Conservation (phyloP, 2,329 filamentous ascomycete species). For the Clarireedia hainanense region DNA sequence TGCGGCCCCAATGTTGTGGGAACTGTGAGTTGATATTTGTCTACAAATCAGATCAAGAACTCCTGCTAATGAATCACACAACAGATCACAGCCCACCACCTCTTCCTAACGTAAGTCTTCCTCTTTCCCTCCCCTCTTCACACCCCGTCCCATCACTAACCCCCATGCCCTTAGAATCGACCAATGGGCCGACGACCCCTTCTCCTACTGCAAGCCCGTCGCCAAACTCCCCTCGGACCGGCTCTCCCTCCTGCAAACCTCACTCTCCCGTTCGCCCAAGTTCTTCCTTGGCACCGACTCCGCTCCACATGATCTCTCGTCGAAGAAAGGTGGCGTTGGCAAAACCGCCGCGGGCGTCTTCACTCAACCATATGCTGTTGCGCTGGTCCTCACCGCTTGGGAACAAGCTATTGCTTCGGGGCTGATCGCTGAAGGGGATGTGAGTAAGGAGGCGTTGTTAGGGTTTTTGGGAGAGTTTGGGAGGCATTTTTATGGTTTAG, state of each 20-base stretch:
- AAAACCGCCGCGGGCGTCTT: constrained; percentile 61
- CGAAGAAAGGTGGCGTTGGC: constrained; percentile 44
- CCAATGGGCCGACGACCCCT: constrained; percentile 9
- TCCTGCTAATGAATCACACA: background rate
- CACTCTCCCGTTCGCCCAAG: constrained; percentile 49
- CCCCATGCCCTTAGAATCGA: constrained; percentile 10
- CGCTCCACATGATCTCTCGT: constrained; percentile 50
- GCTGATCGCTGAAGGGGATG: background rate
- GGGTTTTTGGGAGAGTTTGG: constrained; percentile 5
- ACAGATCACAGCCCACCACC: background rate
- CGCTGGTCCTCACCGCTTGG: background rate
- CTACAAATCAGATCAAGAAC: background rate
- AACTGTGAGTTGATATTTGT: background rate
- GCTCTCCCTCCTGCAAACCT: constrained; percentile 44
- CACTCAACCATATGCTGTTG: constrained; percentile 48
- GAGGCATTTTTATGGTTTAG: constrained; percentile 2
- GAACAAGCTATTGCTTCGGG: background rate
- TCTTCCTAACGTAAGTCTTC: background rate
- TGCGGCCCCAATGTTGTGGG: constrained; percentile 65
- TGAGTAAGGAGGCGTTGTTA: background rate
- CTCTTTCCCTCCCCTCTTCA: background rate
- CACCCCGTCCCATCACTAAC: constrained; percentile 31
- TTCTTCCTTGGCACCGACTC: constrained; percentile 63
- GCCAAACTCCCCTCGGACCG: constrained; percentile 35
- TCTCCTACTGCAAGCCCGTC: constrained; percentile 43